phyloP scores from a whole-genome alignment of 2,329 filamentous ascomycete species.

The Lachnellula occidentalis region DNA sequence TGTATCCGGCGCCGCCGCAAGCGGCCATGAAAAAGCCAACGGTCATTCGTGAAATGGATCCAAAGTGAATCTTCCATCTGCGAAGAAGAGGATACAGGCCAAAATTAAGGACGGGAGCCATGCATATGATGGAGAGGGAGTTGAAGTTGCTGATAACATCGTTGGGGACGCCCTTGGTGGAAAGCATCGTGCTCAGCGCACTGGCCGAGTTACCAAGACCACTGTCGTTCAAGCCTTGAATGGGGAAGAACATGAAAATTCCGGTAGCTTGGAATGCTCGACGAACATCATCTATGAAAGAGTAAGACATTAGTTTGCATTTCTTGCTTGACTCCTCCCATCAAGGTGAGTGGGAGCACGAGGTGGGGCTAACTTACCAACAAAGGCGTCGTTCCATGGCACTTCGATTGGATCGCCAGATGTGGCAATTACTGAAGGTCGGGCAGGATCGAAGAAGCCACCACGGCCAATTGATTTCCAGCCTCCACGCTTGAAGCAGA shows the following conservation, averaged over 20 bases:
- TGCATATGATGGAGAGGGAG: conserved; percentile 67
- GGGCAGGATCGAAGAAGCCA: conserved; percentile 62
- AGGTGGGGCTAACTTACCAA: conserved; percentile 30
- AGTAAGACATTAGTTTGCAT: not conserved
- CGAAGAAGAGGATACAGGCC: conserved; percentile 64
- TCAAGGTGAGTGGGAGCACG: not conserved
- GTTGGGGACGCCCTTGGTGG: conserved; percentile 67
- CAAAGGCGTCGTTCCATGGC: conserved; percentile 76
- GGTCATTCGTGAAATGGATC: conserved; percentile 69
- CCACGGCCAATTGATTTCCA: conserved; percentile 38
- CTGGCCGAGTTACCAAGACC: conserved; percentile 46
- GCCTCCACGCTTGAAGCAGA: conserved; percentile 47
- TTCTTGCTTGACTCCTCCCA: not conserved
- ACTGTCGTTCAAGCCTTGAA: conserved; percentile 34
- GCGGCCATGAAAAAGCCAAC: conserved; percentile 61
- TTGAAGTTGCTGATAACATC: conserved; percentile 73
- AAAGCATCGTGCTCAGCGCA: conserved; percentile 55
- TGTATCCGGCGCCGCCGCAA: conserved; percentile 51
- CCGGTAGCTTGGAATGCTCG: conserved; percentile 64
- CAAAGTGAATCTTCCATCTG: conserved; percentile 58
- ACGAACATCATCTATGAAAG: conserved; percentile 54
- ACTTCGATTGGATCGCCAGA: conserved; percentile 59
- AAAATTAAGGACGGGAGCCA: conserved; percentile 65
- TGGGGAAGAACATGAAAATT: conserved; percentile 54
- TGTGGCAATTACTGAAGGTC: conserved; percentile 56